Percentiles rank a stretch among this genome's conserved stretches.
Evolutionary conservation across 1,284 basidiomycete species (phyloP).

Genomic region (Filobasidium uniguttulatum): DNA sequence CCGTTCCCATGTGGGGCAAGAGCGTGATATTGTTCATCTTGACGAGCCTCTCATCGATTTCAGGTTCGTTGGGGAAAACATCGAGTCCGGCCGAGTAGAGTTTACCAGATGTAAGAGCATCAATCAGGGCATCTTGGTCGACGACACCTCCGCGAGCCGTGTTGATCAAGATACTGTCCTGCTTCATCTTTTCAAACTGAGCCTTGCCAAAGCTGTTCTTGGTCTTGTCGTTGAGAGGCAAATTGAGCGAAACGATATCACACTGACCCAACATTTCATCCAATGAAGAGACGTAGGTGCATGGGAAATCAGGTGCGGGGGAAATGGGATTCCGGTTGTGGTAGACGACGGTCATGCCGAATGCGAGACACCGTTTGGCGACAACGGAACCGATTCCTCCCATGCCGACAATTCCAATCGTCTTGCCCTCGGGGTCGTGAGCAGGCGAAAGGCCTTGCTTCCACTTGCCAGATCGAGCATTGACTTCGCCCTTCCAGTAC

Average conservation of each 20-base stretch:
- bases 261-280: conserved; percentile 57
- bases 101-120: conserved; percentile 65
- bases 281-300: conserved; percentile 53
- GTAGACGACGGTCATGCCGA: conserved; percentile 65
- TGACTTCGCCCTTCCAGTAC: conserved; percentile 58
- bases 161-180: conserved; percentile 68
- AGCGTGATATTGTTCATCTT: conserved; percentile 67
- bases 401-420: conserved; percentile 72
- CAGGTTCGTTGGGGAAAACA: conserved; percentile 77
- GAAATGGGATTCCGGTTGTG: conserved; percentile 56
- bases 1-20: conserved; percentile 81
- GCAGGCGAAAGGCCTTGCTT: conserved; percentile 45
- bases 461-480: conserved; percentile 47
- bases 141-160: conserved; percentile 81
- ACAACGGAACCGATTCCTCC: conserved; percentile 63
- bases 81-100: conserved; percentile 72
- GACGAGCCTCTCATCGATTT: conserved; percentile 64
- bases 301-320: conserved; percentile 53
- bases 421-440: conserved; percentile 63
- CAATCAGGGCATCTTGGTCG: conserved; percentile 72
- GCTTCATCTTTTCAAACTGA: conserved; percentile 67
- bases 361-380: conserved; percentile 29
- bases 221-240: conserved; percentile 52
- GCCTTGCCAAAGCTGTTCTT: conserved; percentile 59
- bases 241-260: conserved; percentile 55